A percentile compares a stretch with the other conserved stretches of the same genome.
These are phyloP conservation scores for Chrysochromulina tobinii DNA, from an alignment of 78 protist species.

Conservation along the genomic window DNA sequence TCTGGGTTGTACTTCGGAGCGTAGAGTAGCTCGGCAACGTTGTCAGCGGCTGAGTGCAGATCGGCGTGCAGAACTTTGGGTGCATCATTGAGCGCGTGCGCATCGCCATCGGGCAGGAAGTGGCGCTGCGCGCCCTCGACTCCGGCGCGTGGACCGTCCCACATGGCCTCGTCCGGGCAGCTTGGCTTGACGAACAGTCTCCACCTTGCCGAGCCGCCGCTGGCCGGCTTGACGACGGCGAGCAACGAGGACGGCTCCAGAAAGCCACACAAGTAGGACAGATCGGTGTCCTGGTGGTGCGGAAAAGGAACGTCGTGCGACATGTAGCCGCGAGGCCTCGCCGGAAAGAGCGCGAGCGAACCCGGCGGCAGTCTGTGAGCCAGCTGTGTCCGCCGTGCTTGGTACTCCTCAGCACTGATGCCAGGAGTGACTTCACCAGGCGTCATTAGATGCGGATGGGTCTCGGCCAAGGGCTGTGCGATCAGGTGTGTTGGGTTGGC, in stretches of 20 bases:
- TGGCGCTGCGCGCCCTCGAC: background rate
- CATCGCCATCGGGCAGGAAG: background rate
- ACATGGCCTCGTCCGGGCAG: background rate
- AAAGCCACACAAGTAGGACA: background rate
- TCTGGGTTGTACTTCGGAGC: background rate
- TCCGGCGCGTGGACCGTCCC: conserved; percentile 13
- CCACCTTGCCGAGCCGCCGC: background rate
- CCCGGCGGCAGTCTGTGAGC: background rate
- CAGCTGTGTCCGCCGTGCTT: background rate
- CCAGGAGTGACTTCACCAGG: no score
- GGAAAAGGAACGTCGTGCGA: conserved; percentile 8
- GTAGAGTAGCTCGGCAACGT: background rate
- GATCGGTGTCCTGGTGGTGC: background rate
- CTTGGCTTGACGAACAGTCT: background rate
- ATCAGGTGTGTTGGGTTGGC: no score
- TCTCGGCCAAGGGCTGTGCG: no score
- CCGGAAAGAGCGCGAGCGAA: background rate
- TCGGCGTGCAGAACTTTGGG: background rate
- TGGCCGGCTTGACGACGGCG: background rate
- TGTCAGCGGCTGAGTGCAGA: background rate
- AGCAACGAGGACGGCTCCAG: background rate
- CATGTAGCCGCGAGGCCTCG: background rate
- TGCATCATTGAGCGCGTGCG: background rate
- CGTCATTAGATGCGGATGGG: no score
- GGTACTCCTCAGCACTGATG: background rate